Evolutionary conservation across 1,284 basidiomycete species (phyloP).

Genomic region (Ceratobasidium sp.): DNA sequence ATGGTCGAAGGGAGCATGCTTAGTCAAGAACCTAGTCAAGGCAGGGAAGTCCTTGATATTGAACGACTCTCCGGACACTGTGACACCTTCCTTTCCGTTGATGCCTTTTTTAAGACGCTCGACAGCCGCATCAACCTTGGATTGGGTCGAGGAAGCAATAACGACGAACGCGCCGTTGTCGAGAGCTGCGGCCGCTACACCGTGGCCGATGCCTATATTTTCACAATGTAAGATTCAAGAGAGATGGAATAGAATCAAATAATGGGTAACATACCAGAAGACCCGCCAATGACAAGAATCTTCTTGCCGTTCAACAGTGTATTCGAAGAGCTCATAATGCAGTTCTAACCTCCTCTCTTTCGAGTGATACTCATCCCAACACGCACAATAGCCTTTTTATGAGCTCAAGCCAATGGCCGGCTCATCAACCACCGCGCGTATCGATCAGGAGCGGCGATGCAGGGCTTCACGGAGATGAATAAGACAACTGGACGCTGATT

Average conservation of each 20-base stretch:
- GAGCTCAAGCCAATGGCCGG: too few species aligned
- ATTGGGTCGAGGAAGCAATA: conserved; percentile 24
- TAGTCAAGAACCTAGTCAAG: conserved; percentile 13
- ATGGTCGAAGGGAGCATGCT: conserved; percentile 31
- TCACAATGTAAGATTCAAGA: not conserved
- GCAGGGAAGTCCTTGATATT: conserved; percentile 21
- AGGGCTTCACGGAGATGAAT: too few species aligned
- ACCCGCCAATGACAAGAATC: conserved; percentile 13
- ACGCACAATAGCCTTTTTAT: too few species aligned
- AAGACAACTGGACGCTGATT: too few species aligned
- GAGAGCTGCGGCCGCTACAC: conserved; percentile 31
- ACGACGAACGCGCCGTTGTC: conserved; percentile 30
- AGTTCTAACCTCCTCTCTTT: not conserved
- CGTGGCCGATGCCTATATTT: conserved; percentile 17
- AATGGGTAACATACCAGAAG: not conserved
- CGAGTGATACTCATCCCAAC: not conserved
- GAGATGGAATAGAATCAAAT: not conserved
- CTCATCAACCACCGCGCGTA: too few species aligned
- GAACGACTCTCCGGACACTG: not conserved
- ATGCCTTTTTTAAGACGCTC: conserved; percentile 6
- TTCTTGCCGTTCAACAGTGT: conserved; percentile 18
- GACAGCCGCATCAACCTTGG: conserved; percentile 26
- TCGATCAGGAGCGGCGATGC: too few species aligned
- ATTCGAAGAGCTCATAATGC: conserved; percentile 2
- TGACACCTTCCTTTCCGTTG: not conserved